These are phyloP conservation scores for Quercus berberidifolia DNA, from an alignment of 306 rosid species.

Conservation along the genomic window DNA sequence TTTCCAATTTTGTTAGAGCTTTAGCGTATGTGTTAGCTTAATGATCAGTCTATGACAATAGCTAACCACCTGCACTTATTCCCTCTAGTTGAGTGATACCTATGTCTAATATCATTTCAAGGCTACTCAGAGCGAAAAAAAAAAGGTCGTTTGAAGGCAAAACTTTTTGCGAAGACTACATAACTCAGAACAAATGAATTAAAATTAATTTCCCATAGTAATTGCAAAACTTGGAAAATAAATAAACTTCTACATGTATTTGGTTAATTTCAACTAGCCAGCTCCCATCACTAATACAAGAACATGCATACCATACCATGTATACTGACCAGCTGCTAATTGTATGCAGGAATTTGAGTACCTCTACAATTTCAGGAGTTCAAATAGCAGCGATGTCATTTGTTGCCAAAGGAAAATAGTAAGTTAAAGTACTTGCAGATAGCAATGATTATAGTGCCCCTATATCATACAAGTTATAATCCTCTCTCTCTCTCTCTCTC, in stretches of 20 bases:
- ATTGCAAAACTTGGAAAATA: too few relatives aligned
- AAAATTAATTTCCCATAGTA: too few relatives aligned
- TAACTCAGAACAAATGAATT: too few relatives aligned
- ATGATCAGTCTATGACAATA: neutral
- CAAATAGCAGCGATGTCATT: slow-evolving; percentile 31
- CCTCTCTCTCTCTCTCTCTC: neutral
- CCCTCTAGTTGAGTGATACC: too few relatives aligned
- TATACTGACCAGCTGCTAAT: neutral
- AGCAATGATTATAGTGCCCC: neutral
- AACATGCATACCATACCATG: neutral
- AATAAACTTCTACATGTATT: neutral
- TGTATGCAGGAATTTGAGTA: slow-evolving; percentile 39
- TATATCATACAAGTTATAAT: neutral
- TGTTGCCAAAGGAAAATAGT: slow-evolving; percentile 38
- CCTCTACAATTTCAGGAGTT: slow-evolving; percentile 46
- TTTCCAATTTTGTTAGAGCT: neutral
- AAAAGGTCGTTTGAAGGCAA: neutral
- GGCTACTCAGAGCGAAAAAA: too few relatives aligned
- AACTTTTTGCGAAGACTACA: neutral
- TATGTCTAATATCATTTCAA: too few relatives aligned
- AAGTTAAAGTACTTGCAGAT: slow-evolving; percentile 19
- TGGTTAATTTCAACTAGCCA: neutral
- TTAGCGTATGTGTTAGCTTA: neutral
- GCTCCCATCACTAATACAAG: neutral
- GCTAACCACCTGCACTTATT: too few relatives aligned